Base-by-base conservation (phyloP, 2,329 filamentous ascomycete genomes). In the Aspergillus sp. region DNA sequence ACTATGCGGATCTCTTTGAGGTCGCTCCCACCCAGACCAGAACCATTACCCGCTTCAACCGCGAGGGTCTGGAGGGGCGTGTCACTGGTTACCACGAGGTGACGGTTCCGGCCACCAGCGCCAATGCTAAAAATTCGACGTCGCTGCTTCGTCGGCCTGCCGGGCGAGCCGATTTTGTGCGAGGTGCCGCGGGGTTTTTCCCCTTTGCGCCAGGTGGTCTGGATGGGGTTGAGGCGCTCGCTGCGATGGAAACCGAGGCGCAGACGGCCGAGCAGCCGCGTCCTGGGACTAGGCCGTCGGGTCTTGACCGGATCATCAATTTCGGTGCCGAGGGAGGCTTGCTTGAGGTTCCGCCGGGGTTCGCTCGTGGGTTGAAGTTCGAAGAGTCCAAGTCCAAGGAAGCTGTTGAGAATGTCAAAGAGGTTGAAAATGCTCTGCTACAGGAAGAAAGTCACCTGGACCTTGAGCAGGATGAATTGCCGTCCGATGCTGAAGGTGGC, bases 41-140 rank as follows among this genome's bases (percentile, higher is more conserved):
- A 36, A 96, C 88, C n/a, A 80, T 95, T 45, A 94, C 86, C 16
- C 79, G 91, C 17, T 98, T 98, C 58, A 82, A 79, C 27, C 75
- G 91, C 34, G 86, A 94, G 60, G 91, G 91, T 4, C 71, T 96
- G 10, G 86, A 96, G 61, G 91, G 91, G 14, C 75, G 82, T 32
- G 89, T 98, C 15, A 93, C 85, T 6, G 88, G 88, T 31, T 96
- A 98, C 60, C 82, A 80, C 53, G 91, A 95, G 57, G 84, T 96
- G 31, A 95, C 91, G 1, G 78, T 96, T 6, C 86, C 89, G 4
- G 85, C 85, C 20, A 83, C 79, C 49, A 93, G 82, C 49, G 85
- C 83, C 11, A 95, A 84, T 11, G 89, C 86, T 29, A 98, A 95
- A 63, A 94, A 93, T 53, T 95, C 86, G 2, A 96, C 88, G 0